Evolutionary conservation across 345 rosid species (phyloP).

Genomic region (Mercurialis annua): DNA sequence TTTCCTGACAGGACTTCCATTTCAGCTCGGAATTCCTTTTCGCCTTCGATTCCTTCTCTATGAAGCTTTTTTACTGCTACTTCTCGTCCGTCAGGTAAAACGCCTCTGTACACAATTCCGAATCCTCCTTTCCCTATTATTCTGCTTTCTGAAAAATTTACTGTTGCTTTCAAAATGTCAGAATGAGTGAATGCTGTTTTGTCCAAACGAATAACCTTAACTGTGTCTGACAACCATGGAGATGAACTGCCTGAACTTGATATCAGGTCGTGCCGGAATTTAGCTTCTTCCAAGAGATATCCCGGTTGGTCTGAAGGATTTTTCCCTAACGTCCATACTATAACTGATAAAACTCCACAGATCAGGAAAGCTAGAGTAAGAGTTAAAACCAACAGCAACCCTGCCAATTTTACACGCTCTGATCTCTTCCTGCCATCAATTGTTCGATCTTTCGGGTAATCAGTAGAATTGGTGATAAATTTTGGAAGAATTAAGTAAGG

Average conservation of each 20-base stretch:
- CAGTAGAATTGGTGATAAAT: slow-evolving; percentile 37
- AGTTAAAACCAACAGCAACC: slow-evolving; percentile 37
- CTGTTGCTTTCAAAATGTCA: slow-evolving; percentile 81
- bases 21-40: slow-evolving; percentile 80
- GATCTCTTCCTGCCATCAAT: slow-evolving; percentile 9
- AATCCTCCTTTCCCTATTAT: slow-evolving; percentile 86
- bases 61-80: slow-evolving; percentile 92
- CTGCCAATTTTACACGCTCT: slow-evolving; percentile 29
- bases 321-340: slow-evolving; percentile 41
- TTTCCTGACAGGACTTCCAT: slow-evolving; percentile 87
- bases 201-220: slow-evolving; percentile 71
- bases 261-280: slow-evolving; percentile 44
- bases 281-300: slow-evolving; percentile 48
- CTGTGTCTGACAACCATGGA: slow-evolving; percentile 65
- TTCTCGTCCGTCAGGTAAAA: slow-evolving; percentile 74
- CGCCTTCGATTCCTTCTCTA: slow-evolving; percentile 80
- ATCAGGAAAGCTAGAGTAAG: slow-evolving; percentile 34
- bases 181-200: slow-evolving; percentile 73
- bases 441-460: background rate
- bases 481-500: slow-evolving; percentile 55
- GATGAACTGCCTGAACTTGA: slow-evolving; percentile 72
- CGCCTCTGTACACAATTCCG: slow-evolving; percentile 76
- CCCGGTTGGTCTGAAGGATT: slow-evolving; percentile 33
- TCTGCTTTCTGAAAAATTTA: slow-evolving; percentile 66
- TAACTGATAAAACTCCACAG: slow-evolving; percentile 44